phyloP scores from a whole-genome alignment of 495 filamentous ascomycete species.

The Penicillium egyptiacum region DNA sequence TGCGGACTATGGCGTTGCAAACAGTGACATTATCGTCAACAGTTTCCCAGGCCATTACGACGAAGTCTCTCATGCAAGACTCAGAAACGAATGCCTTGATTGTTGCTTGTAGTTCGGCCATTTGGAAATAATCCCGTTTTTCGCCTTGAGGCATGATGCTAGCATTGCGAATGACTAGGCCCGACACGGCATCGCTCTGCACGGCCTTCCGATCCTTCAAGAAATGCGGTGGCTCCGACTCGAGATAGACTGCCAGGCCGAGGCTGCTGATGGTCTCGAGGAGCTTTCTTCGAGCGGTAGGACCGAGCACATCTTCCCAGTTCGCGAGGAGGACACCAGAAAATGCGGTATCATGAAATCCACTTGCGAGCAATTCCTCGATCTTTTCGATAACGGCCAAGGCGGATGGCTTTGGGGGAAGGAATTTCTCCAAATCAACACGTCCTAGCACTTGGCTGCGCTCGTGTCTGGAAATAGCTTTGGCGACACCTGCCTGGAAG shows the following conservation, averaged over 20 bases:
- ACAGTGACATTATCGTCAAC: slow-evolving; percentile 47
- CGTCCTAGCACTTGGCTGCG: slow-evolving; percentile 39
- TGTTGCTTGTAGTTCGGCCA: slow-evolving; percentile 39
- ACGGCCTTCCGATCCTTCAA: slow-evolving; percentile 41
- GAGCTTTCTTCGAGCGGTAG: slow-evolving; percentile 36
- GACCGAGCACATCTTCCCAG: slow-evolving; percentile 42
- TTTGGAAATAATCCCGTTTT: slow-evolving; percentile 53
- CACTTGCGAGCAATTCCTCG: slow-evolving; percentile 28
- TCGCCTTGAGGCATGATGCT: slow-evolving; percentile 48
- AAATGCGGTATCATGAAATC: slow-evolving; percentile 37
- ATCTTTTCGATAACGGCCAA: slow-evolving; percentile 36
- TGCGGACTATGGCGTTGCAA: slow-evolving; percentile 52
- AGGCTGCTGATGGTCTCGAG: slow-evolving; percentile 37
- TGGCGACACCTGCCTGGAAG: slow-evolving; percentile 38
- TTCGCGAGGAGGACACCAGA: slow-evolving; percentile 52
- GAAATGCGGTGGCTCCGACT: slow-evolving; percentile 49
- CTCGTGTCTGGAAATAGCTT: slow-evolving; percentile 32
- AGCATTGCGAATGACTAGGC: slow-evolving; percentile 51
- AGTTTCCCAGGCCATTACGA: slow-evolving; percentile 55
- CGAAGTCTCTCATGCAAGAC: slow-evolving; percentile 48
- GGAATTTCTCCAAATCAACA: slow-evolving; percentile 39
- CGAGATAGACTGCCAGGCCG: slow-evolving; percentile 50
- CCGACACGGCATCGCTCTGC: slow-evolving; percentile 39
- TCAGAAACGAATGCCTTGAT: slow-evolving; percentile 58
- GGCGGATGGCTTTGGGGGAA: slow-evolving; percentile 25